Evolutionary conservation across 2,329 filamentous ascomycete species (phyloP), one percentile per base, ranked within the genome.

Genomic region (Arthrobotrys pseudoclavata): DNA sequence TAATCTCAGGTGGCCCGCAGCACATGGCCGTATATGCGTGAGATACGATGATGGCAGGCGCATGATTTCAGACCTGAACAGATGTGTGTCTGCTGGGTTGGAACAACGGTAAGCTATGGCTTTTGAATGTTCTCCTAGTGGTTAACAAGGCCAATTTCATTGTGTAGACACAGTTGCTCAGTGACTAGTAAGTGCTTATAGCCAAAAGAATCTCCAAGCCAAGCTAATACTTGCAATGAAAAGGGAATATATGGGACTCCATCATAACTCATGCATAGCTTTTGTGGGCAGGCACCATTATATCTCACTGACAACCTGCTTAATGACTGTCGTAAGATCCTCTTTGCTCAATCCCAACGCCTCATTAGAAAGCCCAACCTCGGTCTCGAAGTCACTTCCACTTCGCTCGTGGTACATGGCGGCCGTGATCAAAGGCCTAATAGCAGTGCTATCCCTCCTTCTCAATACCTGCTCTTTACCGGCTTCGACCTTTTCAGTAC

Each of bases 401-500:
- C 74, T 57, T 22, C 48, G 45, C 18, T 67, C 74, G 29, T 77
- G 74, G 53, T 77, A 77, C 74, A 77, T 77, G 1, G 74, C 74
- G 0, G 74, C 74, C 5, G 74, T 77, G 6, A 77, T 69, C 13
- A 77, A 47, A 15, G 74, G 74, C 42, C 74, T 52, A 18, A 77
- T 77, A 7, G 74, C 74, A 13, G 61, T 66, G 45, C 74, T 77
- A 40, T 71, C 69, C 47, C 79, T 40, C 61, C 67, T 10, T 76
- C 80, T 45, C n/a, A 37, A 26, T 71, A 85, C 80, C 86, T 85
- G 1, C 84, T 84, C 79, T 83, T 84, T 31, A 81, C 82, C 18
- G 86, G 80, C 81, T 85, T 86, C 40, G 85, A 85, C 52, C 83
- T 81, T 2, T 84, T 86, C n/a, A 79, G 81, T 20, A 83, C 74